Evolutionary conservation across 129 eudicot species (phyloP), one percentile per base, ranked within the genome.

Genomic region (Tagetes patula): DNA sequence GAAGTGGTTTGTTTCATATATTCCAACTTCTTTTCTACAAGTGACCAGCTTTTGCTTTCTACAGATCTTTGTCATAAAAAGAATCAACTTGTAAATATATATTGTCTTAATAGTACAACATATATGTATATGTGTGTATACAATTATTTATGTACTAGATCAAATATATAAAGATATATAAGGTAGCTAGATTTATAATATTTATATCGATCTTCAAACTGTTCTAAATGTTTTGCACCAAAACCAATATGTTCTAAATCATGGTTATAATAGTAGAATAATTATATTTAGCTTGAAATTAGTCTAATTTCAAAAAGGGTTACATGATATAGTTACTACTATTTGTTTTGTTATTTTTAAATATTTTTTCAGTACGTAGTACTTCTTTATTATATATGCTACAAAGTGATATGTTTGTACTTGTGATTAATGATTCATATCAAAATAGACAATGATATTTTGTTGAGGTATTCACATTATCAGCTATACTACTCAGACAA

Each of bases 21-120:
- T 79, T 65, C 82, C 82, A 79, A 72, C 82, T 79, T 79, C 78
- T 79, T 79, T 79, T 79, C 7, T 72, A 72, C 74, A 43, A 79
- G 74, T 64, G 60, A 65, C 27, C 74, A 65, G 78, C 82, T 79
- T 79, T 79, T 72, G 78, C 78, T 79, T 72, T 72, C 78, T 72
- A 65, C 69, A 40, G 82, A 79, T 72, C 53, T 63, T 72, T 65
- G 49, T 78, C 78, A 78, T 78, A 41, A 71, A 71, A 78, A 71
- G 82, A 71, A 78, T 64, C 82, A 71, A 71, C 12, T 62, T 71
- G 73, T 56, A 71, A 42, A 65, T 72, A 43, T 78, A 71, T 36
- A 42, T 61, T 71, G 68, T 46, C 31, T 43, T 54, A 68, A 55
- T 30, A 54, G 82, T 53, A 55, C 69, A 54, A 32, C 33, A 59